phyloP scores from a whole-genome alignment of 2,329 filamentous ascomycete genomes.

The Pseudocercospora crystallina region DNA sequence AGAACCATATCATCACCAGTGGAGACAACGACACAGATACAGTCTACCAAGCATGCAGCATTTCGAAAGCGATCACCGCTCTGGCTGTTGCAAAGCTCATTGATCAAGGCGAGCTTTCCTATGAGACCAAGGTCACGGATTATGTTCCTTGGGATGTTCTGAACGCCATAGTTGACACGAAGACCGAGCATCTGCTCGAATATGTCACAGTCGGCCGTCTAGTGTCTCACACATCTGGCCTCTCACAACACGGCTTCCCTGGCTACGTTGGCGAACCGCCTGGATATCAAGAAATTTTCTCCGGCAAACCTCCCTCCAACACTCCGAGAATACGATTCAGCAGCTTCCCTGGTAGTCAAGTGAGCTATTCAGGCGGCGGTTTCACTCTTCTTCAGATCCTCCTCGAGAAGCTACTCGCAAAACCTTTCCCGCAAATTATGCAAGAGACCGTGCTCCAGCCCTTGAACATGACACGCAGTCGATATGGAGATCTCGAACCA shows the following conservation, averaged over 20 bases:
- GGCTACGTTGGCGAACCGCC: slow-evolving; percentile 24
- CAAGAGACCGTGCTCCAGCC: slow-evolving; percentile 24
- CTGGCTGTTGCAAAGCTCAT: slow-evolving; percentile 26
- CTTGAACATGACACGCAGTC: slow-evolving; percentile 26
- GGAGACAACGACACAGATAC: slow-evolving; percentile 25
- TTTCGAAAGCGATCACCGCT: slow-evolving; percentile 29
- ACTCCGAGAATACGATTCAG: slow-evolving; percentile 23
- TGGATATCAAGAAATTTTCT: slow-evolving; percentile 13
- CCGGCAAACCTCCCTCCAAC: slow-evolving; percentile 23
- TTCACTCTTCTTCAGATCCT: slow-evolving; percentile 26
- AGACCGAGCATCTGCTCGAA: slow-evolving; percentile 19
- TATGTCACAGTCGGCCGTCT: slow-evolving; percentile 27
- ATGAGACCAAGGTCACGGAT: slow-evolving; percentile 20
- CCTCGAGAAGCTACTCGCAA: slow-evolving; percentile 21
- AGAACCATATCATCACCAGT: slow-evolving; percentile 17
- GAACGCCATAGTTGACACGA: slow-evolving; percentile 15
- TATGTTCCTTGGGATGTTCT: slow-evolving; percentile 13
- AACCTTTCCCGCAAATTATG: slow-evolving; percentile 24
- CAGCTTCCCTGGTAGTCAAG: slow-evolving; percentile 26
- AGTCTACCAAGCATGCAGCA: slow-evolving; percentile 30
- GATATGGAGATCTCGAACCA: slow-evolving; percentile 13
- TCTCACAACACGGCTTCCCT: slow-evolving; percentile 27
- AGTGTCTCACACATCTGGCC: slow-evolving; percentile 27
- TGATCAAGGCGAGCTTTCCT: slow-evolving; percentile 21
- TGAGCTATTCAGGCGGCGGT: slow-evolving; percentile 30